Percentiles rank a stretch among this genome's conserved stretches.
Conservation (phyloP, 2,329 filamentous ascomycete species). For the Aspergillus sp. region DNA sequence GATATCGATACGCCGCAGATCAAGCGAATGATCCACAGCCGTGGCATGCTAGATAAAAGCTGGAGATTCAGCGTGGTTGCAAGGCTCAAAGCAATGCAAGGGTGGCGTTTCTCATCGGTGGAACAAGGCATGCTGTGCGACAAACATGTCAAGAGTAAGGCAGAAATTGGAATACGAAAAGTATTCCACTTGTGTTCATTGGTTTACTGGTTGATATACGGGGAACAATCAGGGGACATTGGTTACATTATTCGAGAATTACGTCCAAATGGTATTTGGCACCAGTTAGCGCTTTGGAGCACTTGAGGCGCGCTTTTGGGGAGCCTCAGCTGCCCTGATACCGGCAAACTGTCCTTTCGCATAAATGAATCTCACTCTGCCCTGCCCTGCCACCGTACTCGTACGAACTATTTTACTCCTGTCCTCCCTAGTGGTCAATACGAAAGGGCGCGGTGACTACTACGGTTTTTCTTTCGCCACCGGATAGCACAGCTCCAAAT, state of each 20-base stretch:
- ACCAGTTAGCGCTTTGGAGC: no score
- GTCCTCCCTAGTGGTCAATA: neutral
- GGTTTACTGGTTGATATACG: neutral
- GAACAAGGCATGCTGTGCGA: neutral
- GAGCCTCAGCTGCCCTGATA: neutral
- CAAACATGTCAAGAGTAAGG: neutral
- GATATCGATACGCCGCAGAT: conserved; percentile 1
- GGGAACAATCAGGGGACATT: neutral
- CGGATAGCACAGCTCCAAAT: no score
- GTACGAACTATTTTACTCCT: neutral
- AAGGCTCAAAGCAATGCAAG: no score
- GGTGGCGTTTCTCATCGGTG: neutral
- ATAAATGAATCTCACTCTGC: neutral
- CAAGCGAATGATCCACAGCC: conserved; percentile 10
- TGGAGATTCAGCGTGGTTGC: neutral
- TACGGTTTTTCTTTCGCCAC: neutral
- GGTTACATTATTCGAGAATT: neutral
- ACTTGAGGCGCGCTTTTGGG: neutral
- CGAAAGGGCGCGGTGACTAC: neutral
- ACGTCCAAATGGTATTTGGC: neutral
- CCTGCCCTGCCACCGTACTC: neutral
- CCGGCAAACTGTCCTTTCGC: no score
- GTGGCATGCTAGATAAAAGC: neutral
- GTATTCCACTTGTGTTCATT: neutral
- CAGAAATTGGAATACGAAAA: neutral